Evolutionary conservation across 2,329 filamentous ascomycete species (phyloP), one percentile per base, ranked within the genome.

Genomic region (Penicillium freii): DNA sequence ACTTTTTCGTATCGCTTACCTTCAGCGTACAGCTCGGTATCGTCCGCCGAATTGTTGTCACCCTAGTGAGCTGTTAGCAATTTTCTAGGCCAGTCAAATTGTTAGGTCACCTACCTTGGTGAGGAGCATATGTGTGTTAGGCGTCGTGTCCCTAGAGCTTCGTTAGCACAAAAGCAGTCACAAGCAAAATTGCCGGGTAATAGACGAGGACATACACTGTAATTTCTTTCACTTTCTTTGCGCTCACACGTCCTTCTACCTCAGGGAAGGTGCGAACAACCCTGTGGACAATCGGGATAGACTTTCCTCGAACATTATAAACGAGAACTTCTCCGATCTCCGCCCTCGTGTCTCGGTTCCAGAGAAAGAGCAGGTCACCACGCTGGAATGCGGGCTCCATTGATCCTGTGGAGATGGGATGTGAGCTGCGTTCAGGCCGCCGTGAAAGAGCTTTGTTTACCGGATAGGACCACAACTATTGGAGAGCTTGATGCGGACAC

Each of bases 211-310:
- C 68, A 23, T 64, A 73, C 71, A 63, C 68, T 23, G 69, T 60
- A 50, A 72, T 60, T 57, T 70, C 66, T 60, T 72, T 73, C 13
- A 68, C 70, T 43, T 73, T 73, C 65, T 73, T 76, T 33, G 65
- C 48, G 59, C 69, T 73, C 6, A 2, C 34, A 15, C 49, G 54
- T 15, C 59, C 67, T 52, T 73, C 71, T 10, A 75, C 64, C 58
- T 84, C 84, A 2, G 73, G 72, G 74, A 85, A 87, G 63, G 81
- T 81, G 77, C 92, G 85, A 54, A 97, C 89, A 10, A 97, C 84
- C 50, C 94, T 82, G 79, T 99, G 94, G 65, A 99, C 94, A 75
- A 99, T 99, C 31, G 94, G 94, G 62, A 99, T 97, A 65, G 96
- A 90, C 81, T 97, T 99, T 57, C 88, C 65, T 43, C 63, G 55